Conservation (phyloP, 495 filamentous ascomycete species). For the Rusavskia elegans region DNA sequence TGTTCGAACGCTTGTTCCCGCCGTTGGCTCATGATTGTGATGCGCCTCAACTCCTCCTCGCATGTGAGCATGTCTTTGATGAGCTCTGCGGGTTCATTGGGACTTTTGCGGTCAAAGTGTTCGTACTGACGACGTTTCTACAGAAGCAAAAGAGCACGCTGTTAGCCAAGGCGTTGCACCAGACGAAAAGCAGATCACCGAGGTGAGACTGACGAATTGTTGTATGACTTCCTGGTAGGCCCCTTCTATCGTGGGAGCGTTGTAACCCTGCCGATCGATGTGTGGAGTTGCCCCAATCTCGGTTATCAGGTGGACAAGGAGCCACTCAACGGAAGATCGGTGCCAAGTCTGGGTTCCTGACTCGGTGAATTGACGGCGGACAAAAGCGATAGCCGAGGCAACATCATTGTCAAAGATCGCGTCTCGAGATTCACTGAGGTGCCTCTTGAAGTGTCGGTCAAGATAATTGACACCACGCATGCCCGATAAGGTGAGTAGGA, state of each 20-base stretch:
- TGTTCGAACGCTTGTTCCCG: neutral
- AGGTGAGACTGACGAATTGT: neutral
- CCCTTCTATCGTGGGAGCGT: neutral
- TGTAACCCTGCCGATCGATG: constrained; percentile 1
- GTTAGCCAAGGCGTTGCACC: neutral
- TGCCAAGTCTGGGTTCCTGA: constrained; percentile 1
- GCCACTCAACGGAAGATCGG: neutral
- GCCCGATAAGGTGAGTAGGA: constrained; percentile 1
- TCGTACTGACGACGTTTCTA: constrained; percentile 3
- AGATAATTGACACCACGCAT: constrained; percentile 5
- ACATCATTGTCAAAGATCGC: constrained; percentile 4
- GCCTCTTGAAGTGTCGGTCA: neutral
- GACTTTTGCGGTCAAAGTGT: neutral
- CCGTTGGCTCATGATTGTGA: neutral
- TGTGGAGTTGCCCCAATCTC: constrained; percentile 2
- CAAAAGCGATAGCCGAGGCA: constrained; percentile 4
- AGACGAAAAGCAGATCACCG: neutral
- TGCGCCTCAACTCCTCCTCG: neutral
- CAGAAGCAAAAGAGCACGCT: neutral
- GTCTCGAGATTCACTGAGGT: neutral
- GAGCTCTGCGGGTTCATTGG: constrained; percentile 1
- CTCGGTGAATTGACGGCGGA: neutral
- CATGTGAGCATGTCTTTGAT: neutral
- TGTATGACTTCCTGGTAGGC: constrained; percentile 2
- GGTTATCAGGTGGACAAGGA: neutral